Base-by-base conservation (phyloP, 148 eudicot genomes). In the Fagopyrum esculentum region DNA sequence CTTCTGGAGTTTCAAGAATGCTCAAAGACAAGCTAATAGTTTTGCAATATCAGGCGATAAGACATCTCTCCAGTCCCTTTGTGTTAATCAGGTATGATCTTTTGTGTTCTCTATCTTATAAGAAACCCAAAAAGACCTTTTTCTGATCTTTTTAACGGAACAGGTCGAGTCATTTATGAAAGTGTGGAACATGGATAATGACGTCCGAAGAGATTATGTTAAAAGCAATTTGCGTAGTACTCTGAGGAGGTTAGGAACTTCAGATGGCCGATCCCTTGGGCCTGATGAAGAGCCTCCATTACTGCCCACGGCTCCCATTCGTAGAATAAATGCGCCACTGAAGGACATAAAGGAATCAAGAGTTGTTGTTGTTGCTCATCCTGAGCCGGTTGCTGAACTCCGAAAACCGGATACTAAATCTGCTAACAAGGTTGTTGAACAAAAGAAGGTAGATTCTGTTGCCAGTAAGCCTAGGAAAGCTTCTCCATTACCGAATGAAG, bases 181-280 rank as follows among this genome's bases (percentile, higher is more conserved):
- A 40, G 55, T 81, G 30, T 90, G 96, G 96, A 95, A 89, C 84
- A 83, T 74, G 35, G 79, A 89, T 72, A 89, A 87, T 6, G 92
- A 92, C 77, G 90, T 89, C 72, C 79, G 97, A 13, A 79, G 80
- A 68, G 93, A 90, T 48, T 95, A 92, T 54, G 59, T 86, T 55
- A 85, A 82, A 83, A 75, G 86, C 83, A 92, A 89, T 76, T 77
- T 73, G 50, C 82, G 84, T 81, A 90, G 93, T 83, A 88, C 87
- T 12, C 29, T 89, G 51, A 78, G 96, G 89, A 90, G 96, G 85
- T 83, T 92, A n/a, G 84, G 88, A 63, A 92, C 98, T 26, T 66
- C 86, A 74, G 98, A 92, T 75, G 96, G 98, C 35, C 91, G 92
- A 71, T 75, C 93, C 61, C 96, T 92, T 74, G 98, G 92, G 74